A percentile compares a stretch with the other conserved stretches of the same genome.
phyloP scores from a whole-genome alignment of 2,329 filamentous ascomycete genomes.

The Metarhizium sp. region DNA sequence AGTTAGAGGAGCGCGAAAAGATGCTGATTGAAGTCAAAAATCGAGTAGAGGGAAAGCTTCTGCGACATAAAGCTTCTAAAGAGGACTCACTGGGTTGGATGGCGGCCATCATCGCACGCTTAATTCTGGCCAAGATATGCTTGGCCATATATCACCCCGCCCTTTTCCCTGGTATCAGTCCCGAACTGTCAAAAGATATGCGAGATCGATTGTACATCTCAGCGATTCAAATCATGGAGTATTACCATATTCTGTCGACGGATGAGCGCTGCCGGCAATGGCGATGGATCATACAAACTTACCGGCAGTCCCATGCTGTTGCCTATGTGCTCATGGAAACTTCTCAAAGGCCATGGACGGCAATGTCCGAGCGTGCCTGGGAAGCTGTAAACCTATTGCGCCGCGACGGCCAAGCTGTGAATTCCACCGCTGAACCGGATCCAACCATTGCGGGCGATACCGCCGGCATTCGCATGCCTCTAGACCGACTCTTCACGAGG shows the following conservation, averaged over 20 bases:
- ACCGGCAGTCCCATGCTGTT: constrained; percentile 50
- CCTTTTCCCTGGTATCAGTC: constrained; percentile 27
- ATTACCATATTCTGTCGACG: constrained; percentile 42
- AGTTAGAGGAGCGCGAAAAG: constrained; percentile 13
- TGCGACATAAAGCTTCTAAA: background rate
- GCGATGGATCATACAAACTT: constrained; percentile 51
- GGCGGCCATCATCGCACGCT: background rate
- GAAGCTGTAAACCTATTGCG: background rate
- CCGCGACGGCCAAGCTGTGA: too few species aligned
- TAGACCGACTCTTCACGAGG: background rate
- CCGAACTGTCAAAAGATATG: constrained; percentile 26
- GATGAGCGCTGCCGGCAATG: constrained; percentile 39
- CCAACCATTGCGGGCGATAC: background rate
- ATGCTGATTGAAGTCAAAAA: constrained; percentile 19
- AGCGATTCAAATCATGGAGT: constrained; percentile 46
- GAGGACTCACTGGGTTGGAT: background rate
- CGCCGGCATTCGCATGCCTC: background rate
- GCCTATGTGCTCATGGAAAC: constrained; percentile 46
- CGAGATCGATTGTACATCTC: constrained; percentile 34
- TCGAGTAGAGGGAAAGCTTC: background rate
- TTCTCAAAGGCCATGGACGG: constrained; percentile 34
- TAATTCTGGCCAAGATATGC: constrained; percentile 35
- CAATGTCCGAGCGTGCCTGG: constrained; percentile 38
- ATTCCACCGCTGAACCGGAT: background rate
- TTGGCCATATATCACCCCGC: constrained; percentile 44